phyloP scores from a whole-genome alignment of 176 grass and related monocot species.

The Phoenix roebelenii region DNA sequence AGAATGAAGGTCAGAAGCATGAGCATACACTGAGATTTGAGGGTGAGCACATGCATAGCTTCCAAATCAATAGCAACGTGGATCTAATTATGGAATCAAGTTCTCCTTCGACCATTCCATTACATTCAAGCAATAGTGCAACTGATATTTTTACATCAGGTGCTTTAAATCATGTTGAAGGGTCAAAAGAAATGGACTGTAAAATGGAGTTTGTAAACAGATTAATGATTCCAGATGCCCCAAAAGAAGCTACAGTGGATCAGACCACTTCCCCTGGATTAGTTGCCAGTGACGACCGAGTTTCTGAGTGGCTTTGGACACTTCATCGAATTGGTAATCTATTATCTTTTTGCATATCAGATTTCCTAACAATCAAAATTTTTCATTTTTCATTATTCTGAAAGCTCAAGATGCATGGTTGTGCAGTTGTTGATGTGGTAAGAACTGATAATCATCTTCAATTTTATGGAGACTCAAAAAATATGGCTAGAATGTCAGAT shows the following conservation, averaged over 20 bases:
- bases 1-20: constrained; percentile 31
- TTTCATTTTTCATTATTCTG: neutral
- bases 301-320: constrained; percentile 98
- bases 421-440: constrained; percentile 96
- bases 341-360: neutral
- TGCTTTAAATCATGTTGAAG: constrained; percentile 42
- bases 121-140: constrained; percentile 42
- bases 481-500: constrained; percentile 99
- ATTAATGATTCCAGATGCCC: constrained; percentile 58
- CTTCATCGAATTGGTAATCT: constrained; percentile 87
- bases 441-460: constrained; percentile 93
- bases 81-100: constrained; percentile 90
- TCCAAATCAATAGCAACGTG: constrained; percentile 91
- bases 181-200: constrained; percentile 40
- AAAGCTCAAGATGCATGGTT: constrained; percentile 5
- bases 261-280: constrained; percentile 35
- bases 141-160: constrained; percentile 38
- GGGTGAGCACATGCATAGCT: constrained; percentile 68
- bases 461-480: constrained; percentile 93
- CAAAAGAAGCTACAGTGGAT: constrained; percentile 43
- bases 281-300: constrained; percentile 49
- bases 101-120: constrained; percentile 36
- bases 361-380: too few relatives aligned
- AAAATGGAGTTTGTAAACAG: constrained; percentile 47
- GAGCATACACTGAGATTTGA: constrained; percentile 32